These are phyloP conservation scores for Barnettozyma salicaria DNA, from an alignment of 805 yeast species.

Conservation along the genomic window DNA sequence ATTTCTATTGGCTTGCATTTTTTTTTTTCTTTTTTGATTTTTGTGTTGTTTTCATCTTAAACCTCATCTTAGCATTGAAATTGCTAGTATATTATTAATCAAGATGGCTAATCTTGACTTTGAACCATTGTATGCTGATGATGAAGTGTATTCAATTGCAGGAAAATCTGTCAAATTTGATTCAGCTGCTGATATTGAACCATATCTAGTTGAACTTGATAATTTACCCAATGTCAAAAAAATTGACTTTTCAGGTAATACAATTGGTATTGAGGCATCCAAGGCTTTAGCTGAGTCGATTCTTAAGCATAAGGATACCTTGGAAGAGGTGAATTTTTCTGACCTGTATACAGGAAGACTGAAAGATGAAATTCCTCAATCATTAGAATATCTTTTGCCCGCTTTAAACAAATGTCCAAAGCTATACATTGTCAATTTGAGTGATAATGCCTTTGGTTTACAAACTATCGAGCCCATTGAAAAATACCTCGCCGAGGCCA, in stretches of 20 bases:
- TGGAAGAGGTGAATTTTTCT: conserved; percentile 73
- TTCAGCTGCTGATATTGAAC: conserved; percentile 62
- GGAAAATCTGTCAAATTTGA: conserved; percentile 77
- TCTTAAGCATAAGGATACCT: conserved; percentile 35
- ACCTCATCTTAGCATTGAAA: neutral
- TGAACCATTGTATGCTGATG: conserved; percentile 36
- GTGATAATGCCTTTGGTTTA: conserved; percentile 96
- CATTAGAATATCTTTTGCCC: conserved; percentile 67
- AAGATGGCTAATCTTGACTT: conserved; percentile 37
- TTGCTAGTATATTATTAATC: neutral
- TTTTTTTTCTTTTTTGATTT: neutral
- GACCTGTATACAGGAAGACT: conserved; percentile 94
- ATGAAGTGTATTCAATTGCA: conserved; percentile 54
- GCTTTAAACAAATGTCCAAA: conserved; percentile 64
- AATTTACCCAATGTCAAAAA: conserved; percentile 36
- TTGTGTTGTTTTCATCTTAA: neutral
- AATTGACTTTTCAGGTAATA: conserved; percentile 86
- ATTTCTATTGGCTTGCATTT: too few relatives aligned
- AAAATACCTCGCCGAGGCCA: conserved; percentile 64
- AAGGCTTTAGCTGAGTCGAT: conserved; percentile 57
- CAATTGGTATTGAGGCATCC: conserved; percentile 89
- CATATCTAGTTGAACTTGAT: conserved; percentile 55
- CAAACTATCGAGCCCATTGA: conserved; percentile 91
- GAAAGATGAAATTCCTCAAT: conserved; percentile 88
- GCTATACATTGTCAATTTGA: conserved; percentile 68